phyloP scores from a whole-genome alignment of 163 green algal species.

The Dunaliella salina region DNA sequence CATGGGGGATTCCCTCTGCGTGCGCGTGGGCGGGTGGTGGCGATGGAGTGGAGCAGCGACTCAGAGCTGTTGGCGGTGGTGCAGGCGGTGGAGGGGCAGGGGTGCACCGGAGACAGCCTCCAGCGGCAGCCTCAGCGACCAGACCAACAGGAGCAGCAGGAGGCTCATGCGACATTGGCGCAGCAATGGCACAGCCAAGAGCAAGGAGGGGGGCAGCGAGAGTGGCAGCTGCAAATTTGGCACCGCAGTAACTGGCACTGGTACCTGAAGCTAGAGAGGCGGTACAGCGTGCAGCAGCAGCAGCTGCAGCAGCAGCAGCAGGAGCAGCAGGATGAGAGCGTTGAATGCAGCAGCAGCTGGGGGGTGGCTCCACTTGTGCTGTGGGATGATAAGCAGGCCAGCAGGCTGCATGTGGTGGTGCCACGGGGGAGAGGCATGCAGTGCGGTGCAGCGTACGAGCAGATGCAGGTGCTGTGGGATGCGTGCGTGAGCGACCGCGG shows the following conservation, averaged over 20 bases:
- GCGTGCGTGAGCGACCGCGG: slow-evolving; percentile 46
- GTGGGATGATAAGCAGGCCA: slow-evolving; percentile 47
- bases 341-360: background rate
- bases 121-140: slow-evolving; percentile 20
- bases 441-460: slow-evolving; percentile 25
- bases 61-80: slow-evolving; percentile 76
- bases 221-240: slow-evolving; percentile 75
- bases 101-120: background rate
- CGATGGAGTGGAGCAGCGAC: slow-evolving; percentile 67
- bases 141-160: background rate
- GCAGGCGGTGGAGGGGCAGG: slow-evolving; percentile 3
- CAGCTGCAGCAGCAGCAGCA: background rate
- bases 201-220: slow-evolving; percentile 8
- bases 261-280: slow-evolving; percentile 80
- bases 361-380: slow-evolving; percentile 7
- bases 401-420: slow-evolving; percentile 46
- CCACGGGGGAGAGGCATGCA: background rate
- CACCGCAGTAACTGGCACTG: slow-evolving; percentile 89
- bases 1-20: slow-evolving; percentile 76
- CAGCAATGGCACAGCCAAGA: slow-evolving; percentile 17
- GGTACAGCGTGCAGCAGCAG: slow-evolving; percentile 20
- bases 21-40: background rate
- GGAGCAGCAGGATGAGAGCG: background rate
- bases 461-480: slow-evolving; percentile 19
- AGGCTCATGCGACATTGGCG: background rate